Base-by-base conservation (phyloP, 2,329 filamentous ascomycete genomes). In the Fusarium gaditjirri region DNA sequence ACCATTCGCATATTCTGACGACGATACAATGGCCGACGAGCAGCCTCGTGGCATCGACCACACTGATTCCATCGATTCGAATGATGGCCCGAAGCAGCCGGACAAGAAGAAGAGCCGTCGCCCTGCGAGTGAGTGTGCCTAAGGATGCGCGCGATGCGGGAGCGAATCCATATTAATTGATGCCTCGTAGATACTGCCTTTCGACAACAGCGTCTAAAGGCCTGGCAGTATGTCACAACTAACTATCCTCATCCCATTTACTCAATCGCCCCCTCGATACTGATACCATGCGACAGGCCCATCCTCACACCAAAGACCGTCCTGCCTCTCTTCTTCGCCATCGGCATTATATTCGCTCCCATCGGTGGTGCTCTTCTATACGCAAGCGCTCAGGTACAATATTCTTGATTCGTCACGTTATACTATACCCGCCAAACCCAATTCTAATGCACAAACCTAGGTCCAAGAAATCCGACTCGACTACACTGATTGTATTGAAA, bases 291-390 rank as follows among this genome's bases (percentile, higher is more conserved):
- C 75, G 23, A 75, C 79, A 96, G 94, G 84, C 95, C 95, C 41
- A 98, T 98, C 79, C 87, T 98, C 56, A 98, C 95, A 7, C 95
- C 95, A 5, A 97, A 97, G 85, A 97, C 94, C 49, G 94, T 97
- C 39, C 86, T 97, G 38, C 94, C 94, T 69, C 89, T 98, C 67
- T 97, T 98, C 86, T 97, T 98, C 81, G 89, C 89, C 55, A 91
- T 98, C 77, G 95, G 94, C 66, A 88, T 97, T 76, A 94, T 98
- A 80, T 97, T 98, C 81, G 95, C 95, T 38, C 94, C 95, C 61
- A 95, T 98, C 74, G 95, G 95, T 44, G 95, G 94, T 55, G 83
- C 96, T 52, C 85, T 98, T 54, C 85, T 98, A 60, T 98, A 92
- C 83, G 94, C 95, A 36, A 98, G 93, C 83, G 87, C 92, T 25